Evolutionary conservation across 805 yeast species (phyloP).

Genomic region (Cyberlindnera maritima): DNA sequence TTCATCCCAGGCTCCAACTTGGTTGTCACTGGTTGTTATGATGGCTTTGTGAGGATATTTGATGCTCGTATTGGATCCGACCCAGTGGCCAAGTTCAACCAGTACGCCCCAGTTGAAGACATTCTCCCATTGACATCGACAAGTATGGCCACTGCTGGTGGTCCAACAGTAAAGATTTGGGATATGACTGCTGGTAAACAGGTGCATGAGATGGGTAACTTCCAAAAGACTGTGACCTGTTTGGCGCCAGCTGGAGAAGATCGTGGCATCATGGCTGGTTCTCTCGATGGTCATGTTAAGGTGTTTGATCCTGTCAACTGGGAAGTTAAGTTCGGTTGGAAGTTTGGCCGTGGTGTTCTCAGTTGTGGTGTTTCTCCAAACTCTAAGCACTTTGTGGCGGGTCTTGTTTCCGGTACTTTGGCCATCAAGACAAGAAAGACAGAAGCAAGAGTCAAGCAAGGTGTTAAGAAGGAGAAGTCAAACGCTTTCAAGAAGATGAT

Average conservation of each 20-base stretch:
- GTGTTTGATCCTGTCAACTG: constrained; percentile 80
- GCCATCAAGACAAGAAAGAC: constrained; percentile 78
- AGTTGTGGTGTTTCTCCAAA: constrained; percentile 88
- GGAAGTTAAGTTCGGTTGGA: constrained; percentile 96
- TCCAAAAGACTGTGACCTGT: constrained; percentile 91
- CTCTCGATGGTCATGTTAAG: constrained; percentile 96
- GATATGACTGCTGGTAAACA: constrained; percentile 78
- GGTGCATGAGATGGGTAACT: constrained; percentile 73
- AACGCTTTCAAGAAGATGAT: constrained; percentile 76
- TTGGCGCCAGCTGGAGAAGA: constrained; percentile 65
- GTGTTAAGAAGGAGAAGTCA: constrained; percentile 43
- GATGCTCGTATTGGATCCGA: constrained; percentile 65
- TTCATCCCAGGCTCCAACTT: constrained; percentile 80
- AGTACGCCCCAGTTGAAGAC: constrained; percentile 81
- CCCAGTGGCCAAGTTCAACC: constrained; percentile 66
- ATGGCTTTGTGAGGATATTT: constrained; percentile 78
- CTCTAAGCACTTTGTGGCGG: constrained; percentile 85
- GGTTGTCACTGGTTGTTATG: constrained; percentile 92
- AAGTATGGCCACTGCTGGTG: constrained; percentile 71
- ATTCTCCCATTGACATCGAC: constrained; percentile 74
- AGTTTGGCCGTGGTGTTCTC: constrained; percentile 90
- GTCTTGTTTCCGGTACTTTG: constrained; percentile 83
- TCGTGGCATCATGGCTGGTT: constrained; percentile 85
- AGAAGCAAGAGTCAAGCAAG: constrained; percentile 13
- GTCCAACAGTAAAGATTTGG: constrained; percentile 85